Evolutionary conservation across 768 basidiomycete genomes (phyloP), one percentile per base, ranked within the genome.

Genomic region (Mycena metata): DNA sequence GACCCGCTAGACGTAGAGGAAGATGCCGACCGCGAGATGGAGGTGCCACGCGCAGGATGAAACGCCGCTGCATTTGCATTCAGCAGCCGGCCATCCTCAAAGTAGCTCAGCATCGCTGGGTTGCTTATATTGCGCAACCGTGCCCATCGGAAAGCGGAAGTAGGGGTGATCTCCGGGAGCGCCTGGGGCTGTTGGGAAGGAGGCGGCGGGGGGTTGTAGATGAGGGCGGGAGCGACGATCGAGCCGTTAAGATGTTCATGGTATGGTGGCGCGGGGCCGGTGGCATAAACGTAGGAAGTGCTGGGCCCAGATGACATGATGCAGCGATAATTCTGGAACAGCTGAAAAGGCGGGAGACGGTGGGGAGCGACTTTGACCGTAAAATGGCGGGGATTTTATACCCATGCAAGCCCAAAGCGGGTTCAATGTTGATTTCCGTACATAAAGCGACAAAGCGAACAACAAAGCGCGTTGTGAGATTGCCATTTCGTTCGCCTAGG

Each of bases 71-170:
- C 50, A 11, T 33, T 52, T 17, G 33, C 50, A 33, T 52, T 52
- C 26, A 52, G 30, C 16, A 2, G 26, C 8, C 6, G 15, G 15
- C 36, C 36, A 7, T 30, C 33, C 16, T 3, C 19, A 19, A 33
- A 52, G n/a, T 33, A 21, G 3, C 16, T 52, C 50, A 52, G 15
- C 50, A 19, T 6, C 15, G 50, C 3, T 4, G 26, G 26, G 11
- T 52, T 52, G 50, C 33, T 52, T 24, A 52, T 30, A 16, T 30
- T 52, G 50, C 50, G 50, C 33, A 52, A 15, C 5, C 50, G 50
- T 7, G 26, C 33, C 50, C 50, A 52, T 7, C 17, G 12, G 17
- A 5, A 1, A 3, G 19, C 3, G 3, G 30, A 30, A 17, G 12
- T 17, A 10, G 26, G 26, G 5, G 15, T 33, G 8, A 52, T 26